Evolutionary conservation across 345 rosid species (phyloP).

Genomic region (Moricandia arvensis): DNA sequence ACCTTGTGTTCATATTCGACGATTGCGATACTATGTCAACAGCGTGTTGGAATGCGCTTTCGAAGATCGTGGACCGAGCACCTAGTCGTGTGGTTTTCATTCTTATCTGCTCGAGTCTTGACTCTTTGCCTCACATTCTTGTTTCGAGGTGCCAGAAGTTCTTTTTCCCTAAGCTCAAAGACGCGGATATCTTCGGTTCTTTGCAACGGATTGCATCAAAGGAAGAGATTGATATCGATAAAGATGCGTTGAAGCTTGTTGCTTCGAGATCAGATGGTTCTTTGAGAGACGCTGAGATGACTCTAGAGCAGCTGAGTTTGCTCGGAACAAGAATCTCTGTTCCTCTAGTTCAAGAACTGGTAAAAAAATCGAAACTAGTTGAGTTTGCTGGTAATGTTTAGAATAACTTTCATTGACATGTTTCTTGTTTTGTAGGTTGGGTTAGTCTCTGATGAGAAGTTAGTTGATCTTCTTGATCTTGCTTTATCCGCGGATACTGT

Average conservation of each 20-base stretch:
- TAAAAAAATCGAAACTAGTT: constrained; percentile 1
- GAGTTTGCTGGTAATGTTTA: not conserved
- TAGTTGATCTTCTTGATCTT: constrained; percentile 97
- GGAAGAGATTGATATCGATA: constrained; percentile 71
- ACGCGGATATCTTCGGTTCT: constrained; percentile 74
- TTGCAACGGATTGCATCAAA: constrained; percentile 72
- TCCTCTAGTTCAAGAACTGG: constrained; percentile 92
- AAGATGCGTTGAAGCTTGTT: constrained; percentile 82
- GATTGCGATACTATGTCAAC: constrained; percentile 78
- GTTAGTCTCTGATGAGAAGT: constrained; percentile 88
- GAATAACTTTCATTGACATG: not conserved
- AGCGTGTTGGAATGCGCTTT: constrained; percentile 80
- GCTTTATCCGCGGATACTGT: constrained; percentile 98
- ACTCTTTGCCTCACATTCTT: constrained; percentile 86
- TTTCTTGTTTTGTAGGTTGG: constrained; percentile 66
- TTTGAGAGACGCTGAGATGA: constrained; percentile 93
- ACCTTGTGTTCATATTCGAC: constrained; percentile 68
- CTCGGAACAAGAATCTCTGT: constrained; percentile 87
- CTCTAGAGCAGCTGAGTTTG: constrained; percentile 86
- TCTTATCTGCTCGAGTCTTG: constrained; percentile 86
- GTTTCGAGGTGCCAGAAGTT: constrained; percentile 94
- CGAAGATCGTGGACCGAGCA: constrained; percentile 77
- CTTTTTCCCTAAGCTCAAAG: constrained; percentile 92
- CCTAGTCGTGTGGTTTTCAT: constrained; percentile 76
- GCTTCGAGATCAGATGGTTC: constrained; percentile 99